Evolutionary conservation across 78 protist species (phyloP).

Genomic region (Neovahlkampfia damariscottae): DNA sequence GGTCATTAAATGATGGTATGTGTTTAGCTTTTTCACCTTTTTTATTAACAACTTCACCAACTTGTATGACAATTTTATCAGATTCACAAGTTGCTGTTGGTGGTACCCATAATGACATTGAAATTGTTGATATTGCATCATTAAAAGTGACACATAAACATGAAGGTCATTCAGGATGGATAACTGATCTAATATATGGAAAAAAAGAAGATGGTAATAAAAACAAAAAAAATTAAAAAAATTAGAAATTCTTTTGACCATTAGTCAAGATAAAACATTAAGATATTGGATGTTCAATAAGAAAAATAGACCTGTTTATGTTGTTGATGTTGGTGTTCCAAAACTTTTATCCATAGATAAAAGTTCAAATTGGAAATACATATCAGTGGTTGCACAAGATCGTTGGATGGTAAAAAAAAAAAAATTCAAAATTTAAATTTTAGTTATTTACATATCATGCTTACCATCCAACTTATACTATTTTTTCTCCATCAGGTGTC

Average conservation of each 20-base stretch:
- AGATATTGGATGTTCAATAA: neutral
- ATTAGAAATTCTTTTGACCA: neutral
- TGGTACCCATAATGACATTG: neutral
- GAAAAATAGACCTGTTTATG: neutral
- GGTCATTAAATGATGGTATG: neutral
- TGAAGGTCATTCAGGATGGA: neutral
- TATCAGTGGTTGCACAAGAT: neutral
- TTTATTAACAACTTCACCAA: neutral
- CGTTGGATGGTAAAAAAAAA: too few relatives aligned
- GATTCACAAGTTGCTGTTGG: neutral
- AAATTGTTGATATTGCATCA: neutral
- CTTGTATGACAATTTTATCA: neutral
- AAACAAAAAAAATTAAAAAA: neutral
- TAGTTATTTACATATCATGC: neutral
- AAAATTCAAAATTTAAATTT: too few relatives aligned
- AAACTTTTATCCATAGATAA: neutral
- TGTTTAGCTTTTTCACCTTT: neutral
- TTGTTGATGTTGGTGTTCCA: neutral
- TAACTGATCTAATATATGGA: neutral
- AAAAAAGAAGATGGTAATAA: neutral
- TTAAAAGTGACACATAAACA: neutral
- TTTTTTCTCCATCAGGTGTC: neutral
- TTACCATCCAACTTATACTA: neutral
- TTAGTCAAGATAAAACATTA: neutral
- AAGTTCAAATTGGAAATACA: neutral